Percentiles rank a stretch among this genome's conserved stretches.
Conservation (phyloP, 768 basidiomycete species). For the Termitomyces bulborhizus region DNA sequence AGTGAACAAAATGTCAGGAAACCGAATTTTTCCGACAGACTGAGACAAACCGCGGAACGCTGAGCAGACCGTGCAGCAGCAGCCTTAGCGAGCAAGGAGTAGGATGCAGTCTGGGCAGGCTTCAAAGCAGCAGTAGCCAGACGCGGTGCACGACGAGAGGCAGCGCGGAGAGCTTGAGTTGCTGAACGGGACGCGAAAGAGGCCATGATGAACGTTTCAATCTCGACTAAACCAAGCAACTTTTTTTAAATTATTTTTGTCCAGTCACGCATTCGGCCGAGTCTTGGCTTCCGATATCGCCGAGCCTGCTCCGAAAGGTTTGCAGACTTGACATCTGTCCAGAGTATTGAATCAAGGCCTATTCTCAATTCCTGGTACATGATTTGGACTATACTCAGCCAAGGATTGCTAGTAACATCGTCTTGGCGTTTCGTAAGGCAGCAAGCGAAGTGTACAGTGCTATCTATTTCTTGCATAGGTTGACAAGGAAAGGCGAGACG, state of each 20-base stretch:
- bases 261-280: constrained; percentile 21
- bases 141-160: constrained; percentile 61
- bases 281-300: constrained; percentile 13
- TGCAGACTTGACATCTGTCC: no score
- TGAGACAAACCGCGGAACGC: constrained; percentile 20
- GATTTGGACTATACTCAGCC: no score
- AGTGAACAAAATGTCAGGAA: constrained; percentile 3
- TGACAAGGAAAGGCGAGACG: no score
- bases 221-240: constrained; percentile 3
- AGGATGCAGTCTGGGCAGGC: constrained; percentile 51
- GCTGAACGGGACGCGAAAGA: constrained; percentile 60
- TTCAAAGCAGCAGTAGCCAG: constrained; percentile 31
- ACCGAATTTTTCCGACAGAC: constrained; percentile 1
- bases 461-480: no score
- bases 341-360: no score
- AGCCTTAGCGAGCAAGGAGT: constrained; percentile 59
- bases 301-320: constrained; percentile 6
- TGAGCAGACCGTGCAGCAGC: constrained; percentile 34
- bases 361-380: no score
- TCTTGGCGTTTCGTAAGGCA: no score
- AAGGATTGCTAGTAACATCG: no score
- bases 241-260: constrained; percentile 14
- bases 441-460: no score
- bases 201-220: constrained; percentile 44
- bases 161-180: constrained; percentile 55